A percentile compares a stretch with the other conserved stretches of the same genome.
These are phyloP conservation scores for Tricholoma bakamatsutake DNA, from an alignment of 768 basidiomycete species.

Conservation along the genomic window DNA sequence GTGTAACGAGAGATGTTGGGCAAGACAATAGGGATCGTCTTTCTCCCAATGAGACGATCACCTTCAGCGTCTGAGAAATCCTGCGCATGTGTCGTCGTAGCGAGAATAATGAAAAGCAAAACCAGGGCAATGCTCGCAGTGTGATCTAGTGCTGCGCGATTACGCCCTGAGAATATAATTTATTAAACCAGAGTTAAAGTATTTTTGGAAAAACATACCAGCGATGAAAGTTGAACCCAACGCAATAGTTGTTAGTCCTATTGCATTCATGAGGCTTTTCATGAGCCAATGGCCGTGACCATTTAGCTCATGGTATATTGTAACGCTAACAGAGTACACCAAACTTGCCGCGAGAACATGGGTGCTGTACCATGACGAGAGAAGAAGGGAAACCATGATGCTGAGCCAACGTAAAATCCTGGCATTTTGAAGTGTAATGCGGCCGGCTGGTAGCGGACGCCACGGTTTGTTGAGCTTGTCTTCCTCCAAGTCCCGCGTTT, in stretches of 20 bases:
- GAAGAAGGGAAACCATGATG: slow-evolving; percentile 27
- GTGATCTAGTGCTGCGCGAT: slow-evolving; percentile 1
- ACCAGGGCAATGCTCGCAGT: slow-evolving; percentile 2
- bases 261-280: slow-evolving; percentile 33
- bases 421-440: slow-evolving; percentile 31
- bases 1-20: neutral
- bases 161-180: neutral
- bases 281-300: slow-evolving; percentile 32
- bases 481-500: slow-evolving; percentile 35
- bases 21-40: neutral
- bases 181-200: neutral
- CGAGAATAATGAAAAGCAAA: slow-evolving; percentile 27
- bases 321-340: slow-evolving; percentile 24
- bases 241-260: slow-evolving; percentile 31
- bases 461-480: slow-evolving; percentile 41
- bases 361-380: slow-evolving; percentile 26
- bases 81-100: slow-evolving; percentile 38
- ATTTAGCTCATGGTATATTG: slow-evolving; percentile 33
- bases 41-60: slow-evolving; percentile 16
- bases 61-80: slow-evolving; percentile 39
- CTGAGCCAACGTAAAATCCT: slow-evolving; percentile 24
- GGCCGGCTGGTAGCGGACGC: slow-evolving; percentile 38
- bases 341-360: slow-evolving; percentile 27
- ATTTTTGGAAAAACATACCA: slow-evolving; percentile 16
- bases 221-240: slow-evolving; percentile 32